Conservation (phyloP, 108 stramenopile species). For the Discostella pseudostelligera region DNA sequence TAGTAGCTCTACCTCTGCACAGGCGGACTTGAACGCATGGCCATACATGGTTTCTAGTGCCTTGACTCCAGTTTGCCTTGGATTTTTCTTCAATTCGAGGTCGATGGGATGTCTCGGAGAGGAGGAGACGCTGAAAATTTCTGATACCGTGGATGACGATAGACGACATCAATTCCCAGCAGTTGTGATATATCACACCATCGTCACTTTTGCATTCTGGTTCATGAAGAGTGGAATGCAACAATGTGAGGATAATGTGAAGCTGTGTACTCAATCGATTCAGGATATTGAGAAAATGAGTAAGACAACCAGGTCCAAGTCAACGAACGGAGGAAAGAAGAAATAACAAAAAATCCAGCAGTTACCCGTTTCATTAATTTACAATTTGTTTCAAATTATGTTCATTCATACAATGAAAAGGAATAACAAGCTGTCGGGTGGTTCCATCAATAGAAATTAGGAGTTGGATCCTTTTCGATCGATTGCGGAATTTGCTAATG, state of each 20-base stretch:
- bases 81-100: slow-evolving; percentile 38
- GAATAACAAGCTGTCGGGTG: slow-evolving; percentile 75
- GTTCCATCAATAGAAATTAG: slow-evolving; percentile 65
- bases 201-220: slow-evolving; percentile 49
- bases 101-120: slow-evolving; percentile 21
- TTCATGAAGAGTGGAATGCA: slow-evolving; percentile 55
- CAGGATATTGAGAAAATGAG: slow-evolving; percentile 34
- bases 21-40: slow-evolving; percentile 32
- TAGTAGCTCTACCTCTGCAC: background rate
- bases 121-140: background rate
- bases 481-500: slow-evolving; percentile 63
- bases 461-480: slow-evolving; percentile 71
- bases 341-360: slow-evolving; percentile 7
- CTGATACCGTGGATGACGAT: slow-evolving; percentile 1
- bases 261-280: slow-evolving; percentile 31
- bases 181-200: slow-evolving; percentile 58
- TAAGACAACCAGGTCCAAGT: slow-evolving; percentile 21
- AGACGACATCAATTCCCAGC: slow-evolving; percentile 54
- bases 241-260: slow-evolving; percentile 43
- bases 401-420: slow-evolving; percentile 38
- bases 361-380: slow-evolving; percentile 5
- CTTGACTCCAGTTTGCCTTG: slow-evolving; percentile 33
- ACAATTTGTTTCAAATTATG: slow-evolving; percentile 1
- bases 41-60: slow-evolving; percentile 33
- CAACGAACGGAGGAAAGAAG: slow-evolving; percentile 3